Evolutionary conservation across 192 early-diverging fungal species (phyloP).

Genomic region (Obelidium mucronatum): DNA sequence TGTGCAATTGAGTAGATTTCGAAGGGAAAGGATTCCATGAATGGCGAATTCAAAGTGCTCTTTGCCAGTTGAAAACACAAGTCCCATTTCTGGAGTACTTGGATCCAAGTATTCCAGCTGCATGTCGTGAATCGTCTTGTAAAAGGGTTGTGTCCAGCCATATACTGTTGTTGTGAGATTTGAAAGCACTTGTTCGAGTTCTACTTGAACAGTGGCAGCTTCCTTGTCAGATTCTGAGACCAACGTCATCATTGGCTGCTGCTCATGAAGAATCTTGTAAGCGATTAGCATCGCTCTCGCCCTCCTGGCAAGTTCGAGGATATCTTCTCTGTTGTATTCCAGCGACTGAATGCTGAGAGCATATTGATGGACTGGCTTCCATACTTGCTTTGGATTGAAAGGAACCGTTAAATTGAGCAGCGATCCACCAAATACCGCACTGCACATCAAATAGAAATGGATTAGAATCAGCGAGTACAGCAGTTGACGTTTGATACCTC

Average conservation of each 20-base stretch:
- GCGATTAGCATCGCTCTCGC: neutral
- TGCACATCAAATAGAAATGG: neutral
- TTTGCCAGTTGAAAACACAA: neutral
- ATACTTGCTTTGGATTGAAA: neutral
- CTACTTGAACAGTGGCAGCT: neutral
- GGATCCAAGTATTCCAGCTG: neutral
- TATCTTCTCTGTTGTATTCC: conserved; percentile 20
- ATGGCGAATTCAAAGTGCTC: neutral
- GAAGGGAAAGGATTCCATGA: neutral
- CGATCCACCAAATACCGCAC: conserved; percentile 28
- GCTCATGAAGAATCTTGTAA: neutral
- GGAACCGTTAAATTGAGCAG: neutral
- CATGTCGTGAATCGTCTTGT: neutral
- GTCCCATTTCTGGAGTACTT: neutral
- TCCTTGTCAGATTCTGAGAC: neutral
- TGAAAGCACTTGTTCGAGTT: neutral
- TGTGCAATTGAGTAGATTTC: neutral
- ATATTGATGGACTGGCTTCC: conserved; percentile 34
- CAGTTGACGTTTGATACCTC: no score
- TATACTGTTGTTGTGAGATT: neutral
- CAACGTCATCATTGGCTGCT: neutral
- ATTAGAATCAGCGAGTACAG: neutral
- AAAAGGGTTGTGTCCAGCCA: neutral
- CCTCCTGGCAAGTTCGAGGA: neutral
- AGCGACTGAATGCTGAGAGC: neutral